Percentiles rank a stretch among this genome's conserved stretches.
Evolutionary conservation across 495 filamentous ascomycete species (phyloP).

Genomic region (Penicillium desertorum): DNA sequence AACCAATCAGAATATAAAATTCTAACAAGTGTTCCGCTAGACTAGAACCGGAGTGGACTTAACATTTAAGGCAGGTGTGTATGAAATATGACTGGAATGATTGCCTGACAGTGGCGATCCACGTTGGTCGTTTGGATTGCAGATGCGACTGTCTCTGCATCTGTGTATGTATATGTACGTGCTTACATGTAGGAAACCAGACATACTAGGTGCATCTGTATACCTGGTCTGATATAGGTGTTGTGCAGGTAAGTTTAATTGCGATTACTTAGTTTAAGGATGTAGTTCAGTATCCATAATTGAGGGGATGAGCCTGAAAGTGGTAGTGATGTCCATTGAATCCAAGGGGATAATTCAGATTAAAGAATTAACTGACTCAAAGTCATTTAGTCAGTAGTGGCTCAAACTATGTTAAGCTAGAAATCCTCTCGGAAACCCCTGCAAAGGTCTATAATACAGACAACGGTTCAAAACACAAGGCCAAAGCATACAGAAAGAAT

Average conservation of each 20-base stretch:
- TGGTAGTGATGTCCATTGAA: not conserved
- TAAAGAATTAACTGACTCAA: not conserved
- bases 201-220: not conserved
- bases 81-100: not conserved
- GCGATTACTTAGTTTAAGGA: not conserved
- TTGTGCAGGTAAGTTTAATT: not conserved
- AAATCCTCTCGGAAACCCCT: too few relatives aligned
- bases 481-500: not conserved
- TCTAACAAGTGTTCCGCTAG: not conserved
- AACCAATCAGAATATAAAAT: not conserved
- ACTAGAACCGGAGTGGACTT: not conserved
- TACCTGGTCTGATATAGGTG: not conserved
- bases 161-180: not conserved
- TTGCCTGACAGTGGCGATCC: constrained; percentile 6
- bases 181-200: not conserved
- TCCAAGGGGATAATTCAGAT: not conserved
- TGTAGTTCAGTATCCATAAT: not conserved
- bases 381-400: too few relatives aligned
- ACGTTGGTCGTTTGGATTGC: not conserved
- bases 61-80: not conserved
- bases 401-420: too few relatives aligned
- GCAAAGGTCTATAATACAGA: not conserved
- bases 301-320: not conserved
- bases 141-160: not conserved
- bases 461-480: not conserved